Evolutionary conservation across 2,329 filamentous ascomycete genomes (phyloP).

Genomic region (Ascochyta pisi): DNA sequence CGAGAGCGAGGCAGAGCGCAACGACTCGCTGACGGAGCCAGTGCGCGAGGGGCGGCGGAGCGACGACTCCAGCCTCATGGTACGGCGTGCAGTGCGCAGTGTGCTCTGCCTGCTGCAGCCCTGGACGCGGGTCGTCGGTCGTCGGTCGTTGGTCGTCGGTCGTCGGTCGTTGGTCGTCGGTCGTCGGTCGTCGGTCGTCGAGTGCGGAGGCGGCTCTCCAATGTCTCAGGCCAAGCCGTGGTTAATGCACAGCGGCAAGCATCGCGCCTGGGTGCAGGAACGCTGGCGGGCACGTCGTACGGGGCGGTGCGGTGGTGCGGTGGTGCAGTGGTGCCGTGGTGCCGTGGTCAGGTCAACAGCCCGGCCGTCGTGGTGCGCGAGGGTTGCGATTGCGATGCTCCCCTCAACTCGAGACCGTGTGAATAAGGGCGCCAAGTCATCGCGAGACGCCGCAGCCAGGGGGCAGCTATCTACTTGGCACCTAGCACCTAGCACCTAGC

Average conservation of each 20-base stretch:
- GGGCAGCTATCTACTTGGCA: too few species aligned
- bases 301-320: not conserved
- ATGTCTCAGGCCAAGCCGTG: slow-evolving; percentile 42
- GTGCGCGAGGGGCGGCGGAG: slow-evolving; percentile 48
- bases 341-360: not conserved
- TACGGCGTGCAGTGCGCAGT: not conserved
- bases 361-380: not conserved
- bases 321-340: not conserved
- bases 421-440: slow-evolving; percentile 4
- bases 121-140: too few species aligned
- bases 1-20: slow-evolving; percentile 51
- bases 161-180: too few species aligned
- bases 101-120: too few species aligned
- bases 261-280: slow-evolving; percentile 38
- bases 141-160: too few species aligned
- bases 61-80: too few species aligned
- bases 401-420: not conserved
- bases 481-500: too few species aligned
- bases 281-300: slow-evolving; percentile 19
- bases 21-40: slow-evolving; percentile 55
- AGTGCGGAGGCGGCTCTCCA: not conserved
- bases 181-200: not conserved
- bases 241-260: slow-evolving; percentile 35
- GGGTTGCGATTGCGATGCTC: slow-evolving; percentile 3
- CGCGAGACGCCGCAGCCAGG: not conserved